Evolutionary conservation across 495 filamentous ascomycete species (phyloP), one percentile per base, ranked within the genome.

Genomic region (Hyaloscypha finlandica): DNA sequence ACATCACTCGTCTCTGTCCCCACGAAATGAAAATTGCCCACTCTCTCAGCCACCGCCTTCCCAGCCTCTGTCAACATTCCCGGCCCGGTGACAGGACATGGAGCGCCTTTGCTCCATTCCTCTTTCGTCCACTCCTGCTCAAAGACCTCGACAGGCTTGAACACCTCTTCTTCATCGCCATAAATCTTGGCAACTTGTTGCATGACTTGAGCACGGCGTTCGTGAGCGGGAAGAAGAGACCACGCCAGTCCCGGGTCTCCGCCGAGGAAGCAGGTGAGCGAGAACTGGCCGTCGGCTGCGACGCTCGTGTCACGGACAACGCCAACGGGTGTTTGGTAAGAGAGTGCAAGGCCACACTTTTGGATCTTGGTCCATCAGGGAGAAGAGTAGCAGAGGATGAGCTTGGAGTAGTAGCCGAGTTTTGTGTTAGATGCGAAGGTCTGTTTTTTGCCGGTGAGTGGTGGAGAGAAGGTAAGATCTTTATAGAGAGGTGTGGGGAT

Each of bases 21-120:
- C 0, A 74, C 79, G 73, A 85, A 85, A 66, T 84, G 83, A 11
- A 83, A n/a, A 66, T 77, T 71, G 1, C 73, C 70, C 66, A 74
- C 72, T 11, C 67, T 69, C 33, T 70, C 68, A 11, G 59, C 63
- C 12, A 79, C 51, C 11, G 61, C 68, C 3, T 70, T 64, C 12
- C 76, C 75, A 14, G 63, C 67, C 1, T 70, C 60, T 1, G 64
- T 71, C 48, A 79, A 59, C 9, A 75, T 59, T 0, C 77, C 73
- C 5, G 73, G 75, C 2, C 74, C 61, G 31, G 72, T 68, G 4
- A 70, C 63, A 5, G 73, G 71, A 57, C 60, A 74, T 9, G 74
- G 74, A 1, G 65, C 66, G 8, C 74, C 71, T 22, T 69, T 55
- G 51, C 67, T 67, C 48, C 64, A 74, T 19, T 65, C 65, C 29